Conservation (phyloP, 2,329 filamentous ascomycete genomes). For the Alternaria solani region DNA sequence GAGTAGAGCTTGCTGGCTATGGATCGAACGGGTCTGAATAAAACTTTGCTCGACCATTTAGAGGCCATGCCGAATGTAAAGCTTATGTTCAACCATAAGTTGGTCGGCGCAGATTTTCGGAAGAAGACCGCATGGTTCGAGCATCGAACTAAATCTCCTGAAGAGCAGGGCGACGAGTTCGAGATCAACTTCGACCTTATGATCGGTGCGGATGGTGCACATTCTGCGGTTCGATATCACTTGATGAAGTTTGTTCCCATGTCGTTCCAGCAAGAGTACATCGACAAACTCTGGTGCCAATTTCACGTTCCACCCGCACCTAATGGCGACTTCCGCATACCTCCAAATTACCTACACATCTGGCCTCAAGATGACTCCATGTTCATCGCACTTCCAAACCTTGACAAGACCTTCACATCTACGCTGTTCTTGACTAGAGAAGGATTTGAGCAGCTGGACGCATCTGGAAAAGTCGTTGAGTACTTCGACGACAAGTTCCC, state of each 20-base stretch:
- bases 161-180: constrained; percentile 64
- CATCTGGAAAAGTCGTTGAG: constrained; percentile 64
- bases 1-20: constrained; percentile 80
- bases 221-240: constrained; percentile 89
- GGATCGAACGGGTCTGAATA: constrained; percentile 85
- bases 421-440: constrained; percentile 85
- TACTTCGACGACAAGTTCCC: constrained; percentile 90
- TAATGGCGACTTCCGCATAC: constrained; percentile 74
- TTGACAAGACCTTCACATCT: constrained; percentile 92
- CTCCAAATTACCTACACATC: constrained; percentile 93
- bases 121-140: constrained; percentile 89
- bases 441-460: constrained; percentile 74
- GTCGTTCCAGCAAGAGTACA: constrained; percentile 92
- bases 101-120: constrained; percentile 87
- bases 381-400: constrained; percentile 95
- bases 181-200: constrained; percentile 90
- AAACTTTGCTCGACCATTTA: constrained; percentile 81
- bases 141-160: constrained; percentile 44
- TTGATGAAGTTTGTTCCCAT: constrained; percentile 94
- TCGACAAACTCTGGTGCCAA: constrained; percentile 97
- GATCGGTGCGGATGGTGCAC: constrained; percentile 93
- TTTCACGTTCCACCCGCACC: constrained; percentile 75
- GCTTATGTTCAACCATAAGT: constrained; percentile 91
- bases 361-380: constrained; percentile 95
- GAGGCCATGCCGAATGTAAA: constrained; percentile 87